Base-by-base conservation (phyloP, 345 rosid species). In the Laguncularia racemosa region DNA sequence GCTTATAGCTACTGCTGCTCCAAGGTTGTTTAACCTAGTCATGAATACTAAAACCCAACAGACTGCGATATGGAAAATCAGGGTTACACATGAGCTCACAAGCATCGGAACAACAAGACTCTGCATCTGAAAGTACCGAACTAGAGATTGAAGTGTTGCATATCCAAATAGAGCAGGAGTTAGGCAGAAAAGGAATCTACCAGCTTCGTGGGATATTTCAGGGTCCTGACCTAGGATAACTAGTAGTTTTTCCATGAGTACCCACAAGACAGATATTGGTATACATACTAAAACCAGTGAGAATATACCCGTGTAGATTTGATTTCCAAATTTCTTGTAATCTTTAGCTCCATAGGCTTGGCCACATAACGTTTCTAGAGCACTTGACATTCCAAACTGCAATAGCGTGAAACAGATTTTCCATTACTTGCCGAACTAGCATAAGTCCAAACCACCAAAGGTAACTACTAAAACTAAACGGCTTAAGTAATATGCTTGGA, bases 311-410 rank as follows among this genome's bases (percentile, higher is more conserved):
- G 78, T 63, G 20, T 73, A 65, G 16, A 77, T 65, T 62, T 73
- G 76, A 53, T 40, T 61, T 46, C 79, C 74, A 7, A 78, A 55
- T 48, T 56, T 71, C 1, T 49, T 59, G 56, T 78, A 78, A 48
- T 78, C 76, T 50, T 63, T 54, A 15, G 78, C 82, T 65, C 82
- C 96, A 61, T 76, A 72, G 2, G 89, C 85, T 81, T 89, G 96
- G 3, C 98, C 95, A 57, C 84, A 73, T 48, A 92, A 51, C 23
- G 96, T 92, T 69, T 92, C 96, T 67, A 88, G 62, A 16, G 87
- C 93, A 71, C 67, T 76, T 1, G 98, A 75, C 74, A 89, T 76
- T 33, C 96, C 96, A 52, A 75, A 67, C 96, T 85, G 88, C 38
- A 9, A 8, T 62, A 44, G 7, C 40, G 7, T 33, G 9, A 33